Evolutionary conservation across 495 filamentous ascomycete genomes (phyloP), one percentile per base, ranked within the genome.

Genomic region (Penicillium paradoxum): DNA sequence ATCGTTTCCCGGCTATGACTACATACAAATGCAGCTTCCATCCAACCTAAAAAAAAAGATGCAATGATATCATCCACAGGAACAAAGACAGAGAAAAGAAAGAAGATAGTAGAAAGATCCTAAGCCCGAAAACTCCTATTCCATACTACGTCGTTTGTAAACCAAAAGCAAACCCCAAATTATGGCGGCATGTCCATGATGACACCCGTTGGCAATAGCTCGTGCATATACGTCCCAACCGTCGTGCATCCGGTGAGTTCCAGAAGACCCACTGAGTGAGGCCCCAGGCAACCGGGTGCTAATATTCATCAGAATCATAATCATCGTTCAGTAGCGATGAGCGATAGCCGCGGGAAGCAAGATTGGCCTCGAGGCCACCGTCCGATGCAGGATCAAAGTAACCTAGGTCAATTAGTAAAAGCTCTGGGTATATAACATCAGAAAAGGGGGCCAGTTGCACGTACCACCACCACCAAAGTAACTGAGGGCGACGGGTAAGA

Each of bases 401-500:
- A 13, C 92, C 83, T 83, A 58, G 34, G 15, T 2, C 2, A 1
- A 29, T 50, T 39, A 55, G 53, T 33, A 22, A 45, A n/a, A 49
- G n/a, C 17, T 21, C 37, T 25, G 17, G 15, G 10, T 39, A 47
- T 21, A 7, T 21, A 47, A 51, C 37, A n/a, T n/a, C n/a, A n/a
- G n/a, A n/a, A n/a, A n/a, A n/a, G 15, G n/a, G 40, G 8, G 44
- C 13, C 37, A 27, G 10, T 18, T 45, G 42, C 38, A 69, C 79
- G 53, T 72, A 85, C 83, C 92, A 54, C 87, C 84, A 4, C 93
- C 93, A 10, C 93, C 93, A 52, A 89, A 74, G 36, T 95, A 77
- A 61, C 88, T 92, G 53, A 99, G 76, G 24, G 86, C 88, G 6
- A 97, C 95, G 0, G 93, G 93, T 54, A 99, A 72, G 69, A 96